Evolutionary conservation across 2,329 filamentous ascomycete genomes (phyloP).

Genomic region (Xylaria sp.): DNA sequence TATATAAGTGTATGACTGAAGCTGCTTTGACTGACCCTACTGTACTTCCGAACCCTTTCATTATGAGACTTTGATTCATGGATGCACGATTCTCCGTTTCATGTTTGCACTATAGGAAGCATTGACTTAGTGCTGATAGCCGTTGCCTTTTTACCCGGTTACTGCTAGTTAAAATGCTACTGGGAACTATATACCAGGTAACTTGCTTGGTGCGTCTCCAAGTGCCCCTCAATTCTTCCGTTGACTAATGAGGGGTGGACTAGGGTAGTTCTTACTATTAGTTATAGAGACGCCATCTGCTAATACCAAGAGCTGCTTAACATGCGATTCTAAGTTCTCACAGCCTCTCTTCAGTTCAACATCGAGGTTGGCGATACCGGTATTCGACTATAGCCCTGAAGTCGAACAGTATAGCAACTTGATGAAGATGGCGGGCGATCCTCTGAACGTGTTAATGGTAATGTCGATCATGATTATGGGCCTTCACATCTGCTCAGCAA

Average conservation of each 20-base stretch:
- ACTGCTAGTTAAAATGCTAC: constrained; percentile 10
- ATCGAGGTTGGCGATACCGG: background rate
- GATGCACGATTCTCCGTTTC: constrained; percentile 36
- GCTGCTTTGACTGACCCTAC: background rate
- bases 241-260: constrained; percentile 41
- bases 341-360: background rate
- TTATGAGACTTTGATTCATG: constrained; percentile 34
- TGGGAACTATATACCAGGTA: constrained; percentile 3
- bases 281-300: constrained; percentile 24
- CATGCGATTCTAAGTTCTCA: background rate
- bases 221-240: constrained; percentile 55
- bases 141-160: constrained; percentile 27
- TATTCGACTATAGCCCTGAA: background rate
- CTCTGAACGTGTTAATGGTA: constrained; percentile 77
- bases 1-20: background rate
- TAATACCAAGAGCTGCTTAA: background rate
- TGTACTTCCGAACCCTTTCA: background rate
- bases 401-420: background rate
- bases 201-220: constrained; percentile 33
- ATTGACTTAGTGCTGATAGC: background rate
- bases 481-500: constrained; percentile 20
- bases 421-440: constrained; percentile 43
- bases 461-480: constrained; percentile 40
- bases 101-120: background rate
- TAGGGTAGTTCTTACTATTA: constrained; percentile 34